phyloP scores from a whole-genome alignment of 2,329 filamentous ascomycete species.

The Shiraia bambusicola region DNA sequence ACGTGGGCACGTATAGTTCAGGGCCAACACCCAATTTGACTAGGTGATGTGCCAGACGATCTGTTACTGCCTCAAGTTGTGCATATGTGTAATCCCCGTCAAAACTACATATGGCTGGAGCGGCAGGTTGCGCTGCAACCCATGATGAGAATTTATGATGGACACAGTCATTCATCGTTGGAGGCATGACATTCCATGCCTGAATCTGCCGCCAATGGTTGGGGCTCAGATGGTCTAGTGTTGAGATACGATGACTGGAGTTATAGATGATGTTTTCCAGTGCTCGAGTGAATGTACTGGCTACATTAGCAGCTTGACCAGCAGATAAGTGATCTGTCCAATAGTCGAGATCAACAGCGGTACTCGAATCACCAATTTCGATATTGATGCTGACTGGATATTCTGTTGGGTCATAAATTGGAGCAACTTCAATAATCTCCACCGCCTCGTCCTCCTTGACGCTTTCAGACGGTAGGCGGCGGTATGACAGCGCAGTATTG shows the following conservation, averaged over 20 bases:
- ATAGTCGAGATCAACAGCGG: slow-evolving; percentile 37
- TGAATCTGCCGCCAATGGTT: slow-evolving; percentile 35
- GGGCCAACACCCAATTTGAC: slow-evolving; percentile 33
- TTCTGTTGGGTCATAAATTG: slow-evolving; percentile 51
- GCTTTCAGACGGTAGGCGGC: slow-evolving; percentile 42
- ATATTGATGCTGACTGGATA: slow-evolving; percentile 52
- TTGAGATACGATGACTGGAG: slow-evolving; percentile 32
- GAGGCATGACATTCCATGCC: slow-evolving; percentile 36
- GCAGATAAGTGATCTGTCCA: slow-evolving; percentile 38
- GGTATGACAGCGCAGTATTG: slow-evolving; percentile 53
- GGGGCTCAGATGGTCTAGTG: slow-evolving; percentile 45
- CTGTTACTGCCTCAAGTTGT: slow-evolving; percentile 27
- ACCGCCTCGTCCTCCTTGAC: slow-evolving; percentile 30
- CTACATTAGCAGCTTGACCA: slow-evolving; percentile 36
- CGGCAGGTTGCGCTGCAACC: slow-evolving; percentile 27
- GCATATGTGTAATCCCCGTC: slow-evolving; percentile 39
- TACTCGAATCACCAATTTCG: slow-evolving; percentile 46
- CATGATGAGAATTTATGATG: slow-evolving; percentile 31
- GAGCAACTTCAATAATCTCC: slow-evolving; percentile 40
- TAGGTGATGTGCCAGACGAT: slow-evolving; percentile 33
- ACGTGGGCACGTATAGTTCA: slow-evolving; percentile 39
- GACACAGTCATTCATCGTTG: slow-evolving; percentile 34
- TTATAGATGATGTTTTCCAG: slow-evolving; percentile 43
- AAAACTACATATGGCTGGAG: slow-evolving; percentile 35
- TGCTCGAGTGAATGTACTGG: slow-evolving; percentile 32